Evolutionary conservation across 169 alveolate genomes (phyloP), one percentile per base, ranked within the genome.

Genomic region (Haemoproteus tartakovskyi): DNA sequence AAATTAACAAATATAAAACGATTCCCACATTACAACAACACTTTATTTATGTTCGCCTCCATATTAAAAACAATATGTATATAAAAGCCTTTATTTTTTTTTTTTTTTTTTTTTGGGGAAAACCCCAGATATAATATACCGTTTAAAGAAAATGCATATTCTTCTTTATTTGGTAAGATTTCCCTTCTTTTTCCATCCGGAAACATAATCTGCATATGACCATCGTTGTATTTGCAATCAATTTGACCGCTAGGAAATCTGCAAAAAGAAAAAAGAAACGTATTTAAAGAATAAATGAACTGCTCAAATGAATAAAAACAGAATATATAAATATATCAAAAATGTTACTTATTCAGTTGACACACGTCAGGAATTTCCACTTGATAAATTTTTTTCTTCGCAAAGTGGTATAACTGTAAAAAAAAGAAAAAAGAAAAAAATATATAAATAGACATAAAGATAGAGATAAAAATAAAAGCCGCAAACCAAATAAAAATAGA

Each of bases 191-290:
- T 37, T 36, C 84, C 84, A 46, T 74, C 84, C 37, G 56, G 30
- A 57, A 74, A 74, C 51, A 74, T 33, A 27, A 74, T 57, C 59
- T 74, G 84, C 12, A 61, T 41, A 38, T 74, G 84, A 0, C 84
- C 84, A 74, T 74, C 84, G 26, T 14, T 57, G 52, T 74, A 74
- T 57, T 74, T 74, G 41, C 84, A 74, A 38, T 74, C 84, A 18
- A 74, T 33, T 57, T 74, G 84, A 8, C 84, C 84, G 38, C 47
- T 74, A 5, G 84, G 78, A 57, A 74, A 74, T 18, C 84, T 74
- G 2, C 16, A 60, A n/a, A 33, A 63, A 74, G 57, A 22, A 45
- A 18, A 24, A 38, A 12, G 2, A 24, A 18, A 37, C 4, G 6
- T 29, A 43, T 3, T 29, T 2, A 52, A 22, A 22, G 30, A 4